phyloP scores from a whole-genome alignment of 768 basidiomycete genomes.

The Dioszegia aurantiaca region DNA sequence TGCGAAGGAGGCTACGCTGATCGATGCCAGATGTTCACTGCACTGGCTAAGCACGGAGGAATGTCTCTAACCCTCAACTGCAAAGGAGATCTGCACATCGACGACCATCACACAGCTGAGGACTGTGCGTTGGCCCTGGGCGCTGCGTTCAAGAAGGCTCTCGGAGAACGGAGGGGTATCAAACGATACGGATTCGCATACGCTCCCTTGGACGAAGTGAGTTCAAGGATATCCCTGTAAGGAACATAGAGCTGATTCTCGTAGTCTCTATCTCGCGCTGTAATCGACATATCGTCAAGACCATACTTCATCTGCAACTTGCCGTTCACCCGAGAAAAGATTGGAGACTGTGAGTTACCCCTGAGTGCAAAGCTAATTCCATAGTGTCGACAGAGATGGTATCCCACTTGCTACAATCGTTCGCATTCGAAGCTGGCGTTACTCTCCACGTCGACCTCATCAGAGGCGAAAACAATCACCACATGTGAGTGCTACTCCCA shows the following conservation, averaged over 20 bases:
- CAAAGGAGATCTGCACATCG: slow-evolving; percentile 93
- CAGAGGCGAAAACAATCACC: slow-evolving; percentile 95
- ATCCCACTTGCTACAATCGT: slow-evolving; percentile 94
- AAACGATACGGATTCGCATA: slow-evolving; percentile 92
- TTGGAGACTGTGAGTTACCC: slow-evolving; percentile 57
- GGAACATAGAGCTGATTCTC: background rate
- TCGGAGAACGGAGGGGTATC: slow-evolving; percentile 93
- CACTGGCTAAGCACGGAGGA: slow-evolving; percentile 92
- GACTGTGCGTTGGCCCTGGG: slow-evolving; percentile 59
- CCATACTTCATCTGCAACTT: slow-evolving; percentile 93
- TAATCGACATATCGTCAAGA: slow-evolving; percentile 96
- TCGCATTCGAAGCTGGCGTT: slow-evolving; percentile 90
- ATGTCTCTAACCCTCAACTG: slow-evolving; percentile 88
- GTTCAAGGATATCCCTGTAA: slow-evolving; percentile 21
- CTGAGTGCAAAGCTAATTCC: background rate
- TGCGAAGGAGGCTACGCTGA: background rate
- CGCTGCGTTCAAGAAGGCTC: slow-evolving; percentile 83
- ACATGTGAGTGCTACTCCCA: slow-evolving; percentile 64
- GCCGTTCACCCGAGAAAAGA: slow-evolving; percentile 53
- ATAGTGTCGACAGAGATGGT: slow-evolving; percentile 80
- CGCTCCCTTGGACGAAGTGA: slow-evolving; percentile 93
- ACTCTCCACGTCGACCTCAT: slow-evolving; percentile 93
- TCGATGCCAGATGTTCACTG: slow-evolving; percentile 83
- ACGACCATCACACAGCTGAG: slow-evolving; percentile 99
- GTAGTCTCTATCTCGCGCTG: slow-evolving; percentile 89